Base-by-base conservation (phyloP, 345 rosid species). In the rapeseed (Brassica napus) region DNA sequence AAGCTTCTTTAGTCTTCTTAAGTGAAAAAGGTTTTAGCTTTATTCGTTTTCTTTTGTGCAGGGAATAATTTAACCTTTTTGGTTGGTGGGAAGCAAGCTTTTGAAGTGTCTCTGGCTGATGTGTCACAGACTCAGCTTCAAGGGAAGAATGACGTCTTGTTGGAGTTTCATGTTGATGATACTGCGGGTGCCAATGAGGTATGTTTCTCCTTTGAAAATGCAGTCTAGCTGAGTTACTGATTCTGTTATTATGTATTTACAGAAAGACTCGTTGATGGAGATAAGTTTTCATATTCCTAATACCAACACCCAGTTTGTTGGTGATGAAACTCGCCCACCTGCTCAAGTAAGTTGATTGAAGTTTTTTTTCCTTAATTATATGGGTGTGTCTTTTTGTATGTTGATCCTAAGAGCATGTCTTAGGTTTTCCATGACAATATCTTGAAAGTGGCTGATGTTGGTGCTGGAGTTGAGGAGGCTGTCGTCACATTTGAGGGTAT, bases 151-250 rank as follows among this genome's bases (percentile, higher is more conserved):
- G 98, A 95, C 79, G 99, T 95, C 47, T 68, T 89, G 32, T 84
- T 95, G 87, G 94, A 95, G 90, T 95, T 95, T 85, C 99, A 95
- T 76, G 92, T 91, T 52, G 97, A 93, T 90, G 99, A 95, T 76
- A 93, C 97, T 7, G 87, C 97, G 68, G 98, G 99, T 78, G 99
- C 97, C 64, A 95, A 91, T 82, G 99, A 93, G 96, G 99, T 93
- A 54, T 30, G 44, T 70, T 63, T 69, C 60, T 16, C 35, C 15
- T 39, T 65, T 5, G 60, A 37, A 18, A 12, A 12, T 57, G 49
- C 16, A 2, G 11, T 72, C 62, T 65, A 28, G 31, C 64, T 58
- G 26, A 3, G 31, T 47, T 37, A 7, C 11, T 80, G 12, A 69
- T 74, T 37, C 47, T 74, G 31, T 47, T 74, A 5, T 62, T 10